A percentile compares a stretch with the other conserved stretches of the same genome.
phyloP scores from a whole-genome alignment of 495 filamentous ascomycete species.

The Neurospora sp. region DNA sequence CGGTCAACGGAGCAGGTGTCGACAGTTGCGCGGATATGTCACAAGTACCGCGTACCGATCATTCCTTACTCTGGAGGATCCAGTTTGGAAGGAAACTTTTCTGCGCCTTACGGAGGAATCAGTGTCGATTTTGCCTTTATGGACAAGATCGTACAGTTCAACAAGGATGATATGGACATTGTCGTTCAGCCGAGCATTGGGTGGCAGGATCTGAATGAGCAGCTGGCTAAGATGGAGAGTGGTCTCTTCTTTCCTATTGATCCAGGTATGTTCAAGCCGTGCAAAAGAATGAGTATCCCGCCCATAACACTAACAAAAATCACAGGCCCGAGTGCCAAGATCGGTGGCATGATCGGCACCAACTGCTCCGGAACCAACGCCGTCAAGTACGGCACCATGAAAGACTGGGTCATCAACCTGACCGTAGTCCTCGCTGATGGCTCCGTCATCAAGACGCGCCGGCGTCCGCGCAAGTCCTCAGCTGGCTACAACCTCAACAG shows the following conservation, averaged over 20 bases:
- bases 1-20: conserved; percentile 73
- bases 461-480: conserved; percentile 65
- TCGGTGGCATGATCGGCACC: conserved; percentile 70
- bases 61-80: conserved; percentile 81
- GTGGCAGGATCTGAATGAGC: conserved; percentile 83
- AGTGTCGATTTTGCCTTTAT: conserved; percentile 84
- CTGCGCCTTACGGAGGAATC: conserved; percentile 74
- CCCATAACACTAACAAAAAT: conserved; percentile 7
- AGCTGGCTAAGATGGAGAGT: conserved; percentile 54
- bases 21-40: conserved; percentile 67
- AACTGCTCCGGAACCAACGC: conserved; percentile 76
- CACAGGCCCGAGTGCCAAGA: conserved; percentile 49
- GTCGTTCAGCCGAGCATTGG: conserved; percentile 82
- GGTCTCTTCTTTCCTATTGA: conserved; percentile 89
- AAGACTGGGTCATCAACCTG: conserved; percentile 75
- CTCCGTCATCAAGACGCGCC: conserved; percentile 65
- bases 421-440: conserved; percentile 75
- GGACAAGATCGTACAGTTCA: conserved; percentile 69
- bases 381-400: conserved; percentile 76
- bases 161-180: conserved; percentile 84
- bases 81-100: conserved; percentile 82
- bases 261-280: conserved; percentile 40
- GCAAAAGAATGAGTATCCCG: no score
- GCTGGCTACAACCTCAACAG: conserved; percentile 74
- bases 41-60: conserved; percentile 77